Percentiles rank a stretch among this genome's conserved stretches.
These are phyloP conservation scores for Ramularia endophylla DNA, from an alignment of 2,329 filamentous ascomycete species.

Conservation along the genomic window DNA sequence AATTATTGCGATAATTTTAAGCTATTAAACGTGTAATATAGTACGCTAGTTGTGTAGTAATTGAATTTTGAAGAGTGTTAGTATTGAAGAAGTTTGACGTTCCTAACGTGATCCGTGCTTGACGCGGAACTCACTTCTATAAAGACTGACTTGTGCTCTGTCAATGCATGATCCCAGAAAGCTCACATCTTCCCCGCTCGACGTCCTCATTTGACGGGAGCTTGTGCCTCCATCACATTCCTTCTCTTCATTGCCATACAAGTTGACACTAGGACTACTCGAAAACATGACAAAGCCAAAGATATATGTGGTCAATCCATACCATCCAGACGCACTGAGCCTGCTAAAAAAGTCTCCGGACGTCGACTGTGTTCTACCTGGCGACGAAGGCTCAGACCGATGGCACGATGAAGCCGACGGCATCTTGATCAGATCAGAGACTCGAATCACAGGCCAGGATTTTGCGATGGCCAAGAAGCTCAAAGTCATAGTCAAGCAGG, in stretches of 20 bases:
- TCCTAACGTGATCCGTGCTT: no score
- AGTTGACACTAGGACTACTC: background rate
- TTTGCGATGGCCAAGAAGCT: constrained; percentile 29
- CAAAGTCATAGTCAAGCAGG: constrained; percentile 41
- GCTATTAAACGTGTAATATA: no score
- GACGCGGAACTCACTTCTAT: no score
- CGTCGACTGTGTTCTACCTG: constrained; percentile 18
- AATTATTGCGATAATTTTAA: background rate
- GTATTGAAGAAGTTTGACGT: no score
- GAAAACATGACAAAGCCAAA: constrained; percentile 14
- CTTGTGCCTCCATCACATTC: background rate
- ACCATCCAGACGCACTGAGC: constrained; percentile 25
- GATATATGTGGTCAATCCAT: constrained; percentile 25
- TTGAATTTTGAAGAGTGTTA: no score
- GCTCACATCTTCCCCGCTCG: constrained; percentile 8
- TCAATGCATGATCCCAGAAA: constrained; percentile 1
- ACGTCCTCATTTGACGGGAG: no score
- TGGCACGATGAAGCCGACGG: constrained; percentile 21
- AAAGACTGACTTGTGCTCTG: no score
- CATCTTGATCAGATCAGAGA: constrained; percentile 24
- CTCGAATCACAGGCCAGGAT: constrained; percentile 17
- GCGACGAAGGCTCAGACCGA: constrained; percentile 12
- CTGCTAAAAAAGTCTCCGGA: constrained; percentile 11
- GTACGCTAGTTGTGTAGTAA: no score
- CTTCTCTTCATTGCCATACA: background rate